A percentile compares a stretch with the other conserved stretches of the same genome.
Conservation (phyloP, 306 rosid genomes). For the Quercus engelmannii region DNA sequence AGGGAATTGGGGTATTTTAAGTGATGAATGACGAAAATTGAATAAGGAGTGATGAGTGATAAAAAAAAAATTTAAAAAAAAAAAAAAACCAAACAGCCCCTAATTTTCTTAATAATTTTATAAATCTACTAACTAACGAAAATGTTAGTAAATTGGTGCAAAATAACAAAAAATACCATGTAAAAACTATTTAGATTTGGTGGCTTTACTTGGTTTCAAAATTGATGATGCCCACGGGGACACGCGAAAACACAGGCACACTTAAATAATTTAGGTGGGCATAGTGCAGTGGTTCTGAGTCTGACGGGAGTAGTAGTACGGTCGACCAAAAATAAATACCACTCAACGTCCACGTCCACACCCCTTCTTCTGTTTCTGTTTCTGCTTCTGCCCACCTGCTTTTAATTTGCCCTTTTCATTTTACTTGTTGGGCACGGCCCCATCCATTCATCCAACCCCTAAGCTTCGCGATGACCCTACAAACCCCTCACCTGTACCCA, state of each 20-base stretch:
- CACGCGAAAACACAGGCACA: not conserved
- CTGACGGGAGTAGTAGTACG: not conserved
- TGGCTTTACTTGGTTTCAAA: too few relatives aligned
- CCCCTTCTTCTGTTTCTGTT: too few relatives aligned
- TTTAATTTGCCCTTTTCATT: not conserved
- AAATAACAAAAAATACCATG: too few relatives aligned
- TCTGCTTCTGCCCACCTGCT: not conserved
- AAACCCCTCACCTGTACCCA: not conserved
- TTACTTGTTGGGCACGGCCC: constrained; percentile 35
- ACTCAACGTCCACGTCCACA: not conserved
- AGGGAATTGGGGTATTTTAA: too few relatives aligned
- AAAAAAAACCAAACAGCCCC: too few relatives aligned
- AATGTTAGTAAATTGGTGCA: too few relatives aligned
- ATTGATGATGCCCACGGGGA: not conserved
- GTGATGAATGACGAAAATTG: too few relatives aligned
- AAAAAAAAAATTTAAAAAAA: too few relatives aligned
- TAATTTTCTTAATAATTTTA: too few relatives aligned
- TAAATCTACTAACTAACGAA: too few relatives aligned
- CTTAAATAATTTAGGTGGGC: not conserved
- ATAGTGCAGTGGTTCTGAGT: not conserved
- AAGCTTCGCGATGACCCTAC: not conserved
- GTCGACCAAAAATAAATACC: not conserved
- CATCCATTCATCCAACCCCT: constrained; percentile 8
- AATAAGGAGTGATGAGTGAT: too few relatives aligned
- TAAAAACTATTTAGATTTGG: too few relatives aligned